phyloP scores from a whole-genome alignment of 2,329 filamentous ascomycete genomes.

The Orbilia brochopaga region DNA sequence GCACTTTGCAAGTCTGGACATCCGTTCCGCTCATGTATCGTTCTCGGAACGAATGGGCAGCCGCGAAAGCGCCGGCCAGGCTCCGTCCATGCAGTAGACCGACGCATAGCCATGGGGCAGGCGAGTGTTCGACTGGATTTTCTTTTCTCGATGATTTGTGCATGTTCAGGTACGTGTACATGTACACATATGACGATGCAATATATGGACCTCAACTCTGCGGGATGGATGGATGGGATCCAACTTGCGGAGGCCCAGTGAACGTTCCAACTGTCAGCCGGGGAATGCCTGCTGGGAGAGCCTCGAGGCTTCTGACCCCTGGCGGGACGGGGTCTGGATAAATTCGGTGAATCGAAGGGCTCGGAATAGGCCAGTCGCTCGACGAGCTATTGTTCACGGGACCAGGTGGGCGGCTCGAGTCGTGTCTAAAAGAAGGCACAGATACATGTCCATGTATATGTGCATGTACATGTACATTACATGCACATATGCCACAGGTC shows the following conservation, averaged over 20 bases:
- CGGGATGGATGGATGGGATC: too few relatives aligned
- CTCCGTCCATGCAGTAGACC: not conserved
- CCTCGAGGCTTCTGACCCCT: not conserved
- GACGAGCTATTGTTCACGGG: not conserved
- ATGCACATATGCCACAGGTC: not conserved
- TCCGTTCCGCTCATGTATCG: not conserved
- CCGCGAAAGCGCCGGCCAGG: not conserved
- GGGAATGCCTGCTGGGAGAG: constrained; percentile 3
- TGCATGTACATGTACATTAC: not conserved
- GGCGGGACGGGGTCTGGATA: constrained; percentile 3
- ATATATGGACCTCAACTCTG: not conserved
- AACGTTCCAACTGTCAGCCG: not conserved
- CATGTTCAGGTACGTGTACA: not conserved
- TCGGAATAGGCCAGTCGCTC: not conserved
- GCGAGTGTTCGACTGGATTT: not conserved
- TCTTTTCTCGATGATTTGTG: not conserved
- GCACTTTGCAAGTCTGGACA: too few relatives aligned
- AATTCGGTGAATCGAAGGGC: not conserved
- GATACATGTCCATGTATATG: too few relatives aligned
- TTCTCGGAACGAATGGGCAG: not conserved
- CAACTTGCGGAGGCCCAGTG: not conserved
- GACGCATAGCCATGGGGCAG: not conserved
- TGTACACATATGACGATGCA: not conserved
- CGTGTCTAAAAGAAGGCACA: not conserved
- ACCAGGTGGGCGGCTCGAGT: not conserved